Percentiles rank a stretch among this genome's conserved stretches.
Evolutionary conservation across 495 filamentous ascomycete genomes (phyloP).

Genomic region (Lepraria neglecta): DNA sequence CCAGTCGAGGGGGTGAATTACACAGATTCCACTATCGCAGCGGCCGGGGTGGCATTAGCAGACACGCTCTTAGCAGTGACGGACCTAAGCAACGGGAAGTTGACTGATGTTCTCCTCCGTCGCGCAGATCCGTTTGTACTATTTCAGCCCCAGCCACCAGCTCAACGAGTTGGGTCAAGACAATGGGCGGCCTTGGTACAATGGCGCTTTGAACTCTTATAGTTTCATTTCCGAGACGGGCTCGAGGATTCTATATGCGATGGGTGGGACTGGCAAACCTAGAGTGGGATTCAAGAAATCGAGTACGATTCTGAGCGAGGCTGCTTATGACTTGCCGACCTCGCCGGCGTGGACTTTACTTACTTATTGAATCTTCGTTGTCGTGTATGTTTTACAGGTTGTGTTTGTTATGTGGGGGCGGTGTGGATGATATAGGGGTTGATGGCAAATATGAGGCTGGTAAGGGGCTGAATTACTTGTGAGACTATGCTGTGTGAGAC

Average conservation of each 20-base stretch:
- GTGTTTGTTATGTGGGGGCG: neutral
- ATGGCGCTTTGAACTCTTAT: neutral
- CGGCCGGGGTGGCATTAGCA: too few species aligned
- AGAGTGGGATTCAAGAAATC: neutral
- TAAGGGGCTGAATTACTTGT: too few species aligned
- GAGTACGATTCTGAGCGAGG: neutral
- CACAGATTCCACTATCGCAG: too few species aligned
- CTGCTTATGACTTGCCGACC: neutral
- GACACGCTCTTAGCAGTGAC: too few species aligned
- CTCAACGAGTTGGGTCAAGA: neutral
- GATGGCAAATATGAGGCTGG: too few species aligned
- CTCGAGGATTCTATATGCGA: neutral
- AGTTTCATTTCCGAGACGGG: neutral
- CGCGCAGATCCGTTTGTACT: too few species aligned
- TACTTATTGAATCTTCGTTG: neutral
- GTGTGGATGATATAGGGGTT: too few species aligned
- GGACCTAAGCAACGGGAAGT: too few species aligned
- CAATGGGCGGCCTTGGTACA: neutral
- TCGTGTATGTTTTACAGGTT: neutral
- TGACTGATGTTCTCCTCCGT: too few species aligned
- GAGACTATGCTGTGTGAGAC: too few species aligned
- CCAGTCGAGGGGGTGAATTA: too few species aligned
- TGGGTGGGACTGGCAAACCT: neutral
- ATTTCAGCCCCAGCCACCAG: too few species aligned
- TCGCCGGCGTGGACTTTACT: neutral